Percentiles rank a stretch among this genome's conserved stretches.
Conservation (phyloP, 2,329 filamentous ascomycete species). For the Dactylellina haptotyla region DNA sequence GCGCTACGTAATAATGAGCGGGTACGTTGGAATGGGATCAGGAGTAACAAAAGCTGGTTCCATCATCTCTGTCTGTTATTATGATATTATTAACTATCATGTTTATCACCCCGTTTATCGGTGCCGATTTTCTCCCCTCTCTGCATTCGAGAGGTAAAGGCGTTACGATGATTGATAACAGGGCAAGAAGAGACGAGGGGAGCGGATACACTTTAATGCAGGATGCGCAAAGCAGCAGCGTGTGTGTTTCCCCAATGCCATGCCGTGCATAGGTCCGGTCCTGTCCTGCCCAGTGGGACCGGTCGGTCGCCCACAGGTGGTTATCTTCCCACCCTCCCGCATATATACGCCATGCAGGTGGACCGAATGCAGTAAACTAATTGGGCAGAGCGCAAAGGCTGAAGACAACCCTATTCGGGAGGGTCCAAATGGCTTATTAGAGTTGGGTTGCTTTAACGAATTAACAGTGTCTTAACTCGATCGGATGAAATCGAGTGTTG, state of each 20-base stretch:
- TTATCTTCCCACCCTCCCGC: slow-evolving; percentile 22
- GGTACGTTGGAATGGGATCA: too few relatives aligned
- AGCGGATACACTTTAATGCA: too few relatives aligned
- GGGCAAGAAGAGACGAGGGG: slow-evolving; percentile 40
- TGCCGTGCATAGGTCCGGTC: slow-evolving; percentile 6
- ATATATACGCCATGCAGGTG: slow-evolving; percentile 53
- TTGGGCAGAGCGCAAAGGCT: slow-evolving; percentile 39
- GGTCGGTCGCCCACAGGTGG: slow-evolving; percentile 6
- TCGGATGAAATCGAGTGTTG: too few relatives aligned
- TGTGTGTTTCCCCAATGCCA: slow-evolving; percentile 1
- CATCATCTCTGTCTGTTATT: too few relatives aligned
- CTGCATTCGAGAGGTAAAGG: too few relatives aligned
- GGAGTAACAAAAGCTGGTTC: too few relatives aligned
- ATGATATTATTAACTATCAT: too few relatives aligned
- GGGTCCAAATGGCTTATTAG: not conserved
- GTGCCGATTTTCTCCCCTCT: too few relatives aligned
- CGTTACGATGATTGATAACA: not conserved
- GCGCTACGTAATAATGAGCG: too few relatives aligned
- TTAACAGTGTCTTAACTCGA: slow-evolving; percentile 8
- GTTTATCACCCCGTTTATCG: too few relatives aligned
- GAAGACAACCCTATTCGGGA: slow-evolving; percentile 14
- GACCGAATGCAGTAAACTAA: slow-evolving; percentile 53
- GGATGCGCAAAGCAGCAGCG: slow-evolving; percentile 5
- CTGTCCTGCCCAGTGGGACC: not conserved
- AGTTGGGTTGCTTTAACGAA: not conserved